Base-by-base conservation (phyloP, 2,329 filamentous ascomycete genomes). In the Fusarium clavum region DNA sequence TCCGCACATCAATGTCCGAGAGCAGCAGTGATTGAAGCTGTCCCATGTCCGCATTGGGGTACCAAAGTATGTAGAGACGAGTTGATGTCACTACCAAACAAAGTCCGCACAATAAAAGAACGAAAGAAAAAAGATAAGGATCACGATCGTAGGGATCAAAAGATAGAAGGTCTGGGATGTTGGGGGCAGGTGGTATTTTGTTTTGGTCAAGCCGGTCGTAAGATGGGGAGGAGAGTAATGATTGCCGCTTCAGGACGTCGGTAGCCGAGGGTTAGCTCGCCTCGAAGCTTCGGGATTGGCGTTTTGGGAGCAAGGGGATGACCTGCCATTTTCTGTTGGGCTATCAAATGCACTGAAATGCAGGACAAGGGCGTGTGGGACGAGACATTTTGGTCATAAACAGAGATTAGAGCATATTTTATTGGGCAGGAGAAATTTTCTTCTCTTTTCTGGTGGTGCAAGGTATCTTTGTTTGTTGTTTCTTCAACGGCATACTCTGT, bases 111-210 rank as follows among this genome's bases (percentile, higher is more conserved):
- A 38, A 22, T 16, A 29, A 29, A 14, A 24, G 24, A 32, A 11
- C 14, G n/a, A 32, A 8, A 32, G 32, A n/a, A 51, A 27, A 20
- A 48, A 40, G 32, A 65, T 41, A 45, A 49, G 41, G 61, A 62
- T 61, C 55, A 45, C 57, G 66, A 72, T 65, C 47, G 57, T 56
- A 62, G 56, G 61, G 56, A 67, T 57, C 34, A 55, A n/a, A 38
- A 38, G 34, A 38, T 18, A 70, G 61, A 63, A 57, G 56, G 58
- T 38, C 49, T 62, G 69, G 55, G 59, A 60, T 70, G 64, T 66
- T 65, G 70, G 72, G 70, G 66, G 66, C 44, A 64, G 66, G 64
- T 72, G 69, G 73, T 67, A 52, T 73, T 75, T 74, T 75, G 69
- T 73, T 68, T 49, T 44, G 55, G 32, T 38, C 41, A 64, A 57